These are phyloP conservation scores for Yamagishiella unicocca DNA, from an alignment of 139 green algal genomes.

Conservation along the genomic window DNA sequence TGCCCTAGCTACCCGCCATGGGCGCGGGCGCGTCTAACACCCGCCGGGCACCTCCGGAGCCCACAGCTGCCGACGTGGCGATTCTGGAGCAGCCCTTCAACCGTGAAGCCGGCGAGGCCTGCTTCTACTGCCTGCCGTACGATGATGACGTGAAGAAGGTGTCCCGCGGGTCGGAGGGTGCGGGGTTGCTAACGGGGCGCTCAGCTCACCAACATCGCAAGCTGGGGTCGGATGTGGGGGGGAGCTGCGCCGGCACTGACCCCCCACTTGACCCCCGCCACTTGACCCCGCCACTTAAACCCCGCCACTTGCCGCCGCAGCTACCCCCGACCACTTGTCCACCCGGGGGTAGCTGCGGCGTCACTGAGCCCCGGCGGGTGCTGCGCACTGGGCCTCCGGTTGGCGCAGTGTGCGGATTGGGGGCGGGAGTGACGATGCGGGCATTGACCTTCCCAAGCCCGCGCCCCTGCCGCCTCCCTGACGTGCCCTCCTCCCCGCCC, in stretches of 20 bases:
- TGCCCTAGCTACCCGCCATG: too few relatives aligned
- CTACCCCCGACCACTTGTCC: not conserved
- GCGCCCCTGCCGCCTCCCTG: not conserved
- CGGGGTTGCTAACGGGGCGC: not conserved
- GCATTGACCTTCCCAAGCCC: too few relatives aligned
- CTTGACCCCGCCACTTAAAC: too few relatives aligned
- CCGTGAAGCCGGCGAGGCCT: not conserved
- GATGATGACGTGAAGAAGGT: constrained; percentile 47
- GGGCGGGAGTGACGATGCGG: too few relatives aligned
- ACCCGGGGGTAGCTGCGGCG: too few relatives aligned
- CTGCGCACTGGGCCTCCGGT: too few relatives aligned
- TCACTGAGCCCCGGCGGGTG: not conserved
- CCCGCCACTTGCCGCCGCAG: not conserved
- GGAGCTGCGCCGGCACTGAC: too few relatives aligned
- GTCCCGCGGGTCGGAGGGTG: too few relatives aligned
- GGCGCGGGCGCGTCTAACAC: not conserved
- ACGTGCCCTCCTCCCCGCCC: not conserved
- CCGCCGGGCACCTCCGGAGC: not conserved
- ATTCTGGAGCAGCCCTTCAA: constrained; percentile 6
- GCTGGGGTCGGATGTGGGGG: not conserved
- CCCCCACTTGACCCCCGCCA: too few relatives aligned
- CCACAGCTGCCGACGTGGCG: not conserved
- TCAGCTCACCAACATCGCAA: too few relatives aligned
- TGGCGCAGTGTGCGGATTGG: not conserved
- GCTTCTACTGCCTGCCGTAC: constrained; percentile 40